These are phyloP conservation scores for Populus davidiana DNA, from an alignment of 345 rosid species.

Conservation along the genomic window DNA sequence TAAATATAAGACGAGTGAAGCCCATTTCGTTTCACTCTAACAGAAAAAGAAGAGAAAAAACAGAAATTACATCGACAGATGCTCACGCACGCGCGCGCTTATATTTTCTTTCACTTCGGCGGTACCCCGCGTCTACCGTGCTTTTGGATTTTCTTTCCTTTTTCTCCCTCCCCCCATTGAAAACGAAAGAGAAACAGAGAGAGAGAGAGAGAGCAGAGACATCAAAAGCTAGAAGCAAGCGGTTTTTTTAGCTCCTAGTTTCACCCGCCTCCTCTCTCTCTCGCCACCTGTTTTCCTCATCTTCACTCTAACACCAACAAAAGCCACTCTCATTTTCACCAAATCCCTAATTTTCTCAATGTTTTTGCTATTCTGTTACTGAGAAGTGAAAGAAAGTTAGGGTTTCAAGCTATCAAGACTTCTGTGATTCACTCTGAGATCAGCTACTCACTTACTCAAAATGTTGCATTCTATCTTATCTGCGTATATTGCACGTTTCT, in stretches of 20 bases:
- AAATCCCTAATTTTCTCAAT: background rate
- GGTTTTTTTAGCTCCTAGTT: background rate
- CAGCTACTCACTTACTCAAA: slow-evolving; percentile 22
- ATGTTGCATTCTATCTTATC: background rate
- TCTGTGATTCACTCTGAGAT: slow-evolving; percentile 24
- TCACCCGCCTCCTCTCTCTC: background rate
- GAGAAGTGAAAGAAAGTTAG: slow-evolving; percentile 7
- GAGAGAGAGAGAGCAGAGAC: background rate
- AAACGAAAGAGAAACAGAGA: background rate
- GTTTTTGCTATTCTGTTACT: background rate
- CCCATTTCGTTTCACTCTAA: no score
- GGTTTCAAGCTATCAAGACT: slow-evolving; percentile 8
- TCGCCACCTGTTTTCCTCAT: background rate
- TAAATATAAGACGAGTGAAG: no score
- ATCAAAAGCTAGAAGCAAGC: background rate
- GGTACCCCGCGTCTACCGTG: slow-evolving; percentile 47
- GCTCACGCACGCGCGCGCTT: background rate
- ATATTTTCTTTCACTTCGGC: slow-evolving; percentile 17
- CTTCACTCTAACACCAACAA: background rate
- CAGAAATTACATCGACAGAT: background rate
- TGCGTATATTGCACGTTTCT: background rate
- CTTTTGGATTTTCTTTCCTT: slow-evolving; percentile 19
- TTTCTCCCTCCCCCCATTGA: background rate
- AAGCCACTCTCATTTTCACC: background rate
- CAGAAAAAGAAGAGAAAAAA: no score